Evolutionary conservation across 768 basidiomycete genomes (phyloP).

Genomic region (Panaeolus papilionaceus): DNA sequence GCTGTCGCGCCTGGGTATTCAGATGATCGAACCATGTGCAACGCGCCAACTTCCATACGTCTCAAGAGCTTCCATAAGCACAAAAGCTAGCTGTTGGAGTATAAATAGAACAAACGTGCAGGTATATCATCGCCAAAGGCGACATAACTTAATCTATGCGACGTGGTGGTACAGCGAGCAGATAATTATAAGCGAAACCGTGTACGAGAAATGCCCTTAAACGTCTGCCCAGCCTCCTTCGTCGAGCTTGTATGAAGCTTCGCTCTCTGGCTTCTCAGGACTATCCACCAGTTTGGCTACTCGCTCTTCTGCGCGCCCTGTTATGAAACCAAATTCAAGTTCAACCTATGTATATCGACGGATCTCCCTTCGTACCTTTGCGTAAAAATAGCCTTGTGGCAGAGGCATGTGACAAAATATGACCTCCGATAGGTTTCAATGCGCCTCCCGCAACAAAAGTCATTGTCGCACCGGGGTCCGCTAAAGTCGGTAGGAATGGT

Average conservation of each 20-base stretch:
- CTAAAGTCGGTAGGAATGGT: conserved; percentile 41
- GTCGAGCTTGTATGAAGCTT: conserved; percentile 90
- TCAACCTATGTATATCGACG: conserved; percentile 10
- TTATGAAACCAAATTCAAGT: background rate
- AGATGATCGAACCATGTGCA: conserved; percentile 1
- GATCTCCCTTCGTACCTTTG: conserved; percentile 61
- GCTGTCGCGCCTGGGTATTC: conserved; percentile 5
- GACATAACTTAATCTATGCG: background rate
- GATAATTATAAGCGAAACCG: background rate
- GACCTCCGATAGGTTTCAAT: conserved; percentile 90
- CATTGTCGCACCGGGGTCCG: conserved; percentile 95
- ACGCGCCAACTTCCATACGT: background rate
- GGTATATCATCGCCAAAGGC: background rate
- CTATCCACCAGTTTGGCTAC: conserved; percentile 92
- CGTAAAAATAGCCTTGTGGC: conserved; percentile 85
- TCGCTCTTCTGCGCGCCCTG: conserved; percentile 89
- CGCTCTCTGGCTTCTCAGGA: conserved; percentile 88
- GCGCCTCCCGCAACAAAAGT: conserved; percentile 95
- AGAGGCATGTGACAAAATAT: conserved; percentile 90
- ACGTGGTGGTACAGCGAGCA: background rate
- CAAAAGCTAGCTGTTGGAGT: background rate
- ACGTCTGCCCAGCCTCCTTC: conserved; percentile 92
- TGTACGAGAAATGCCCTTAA: conserved; percentile 38
- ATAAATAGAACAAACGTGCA: conserved; percentile 12
- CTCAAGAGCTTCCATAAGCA: background rate